Evolutionary conservation across 176 grass and related monocot species (phyloP), one percentile per base, ranked within the genome.

Genomic region (Ananas comosus): DNA sequence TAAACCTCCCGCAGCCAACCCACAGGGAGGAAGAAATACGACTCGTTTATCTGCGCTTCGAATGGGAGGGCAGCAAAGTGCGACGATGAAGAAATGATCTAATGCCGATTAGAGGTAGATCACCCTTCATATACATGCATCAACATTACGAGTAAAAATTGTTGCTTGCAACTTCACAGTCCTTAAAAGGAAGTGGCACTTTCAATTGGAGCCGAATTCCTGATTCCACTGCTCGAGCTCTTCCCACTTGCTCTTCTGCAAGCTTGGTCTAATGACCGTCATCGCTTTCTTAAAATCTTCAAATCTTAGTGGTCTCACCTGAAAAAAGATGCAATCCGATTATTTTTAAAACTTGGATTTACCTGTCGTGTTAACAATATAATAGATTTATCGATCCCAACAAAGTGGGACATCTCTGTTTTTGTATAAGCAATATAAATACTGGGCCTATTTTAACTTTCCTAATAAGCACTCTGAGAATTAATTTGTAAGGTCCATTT

Each of bases 201-300:
- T 10, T 86, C 75, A 93, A 54, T 82, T 90, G 7, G 94, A 92
- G 54, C 94, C 94, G 18, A 97, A 97, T 23, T 97, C 82, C 29
- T 81, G 50, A 68, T 97, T 97, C 94, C 94, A 97, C 70, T 76
- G 82, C 84, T 93, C 82, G 22, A 97, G 78, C 48, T 93, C 94
- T 25, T 90, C 82, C 94, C 94, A 92, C 65, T 85, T 92, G 80
- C 86, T 85, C 89, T 90, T 92, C 71, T 88, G 93, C 56, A 97
- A 81, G 51, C 93, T 92, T 57, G 94, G 94, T 73, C 86, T 83
- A 65, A 92, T 97, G 27, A 83, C 82, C 5, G 49, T 3, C 86
- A 87, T 97, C 3, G 93, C 84, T 3, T 67, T 97, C 75, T 79
- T 85, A 75, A 97, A 92, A 64, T 92, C 94, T 17, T 81, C 72